Base-by-base conservation (phyloP, 2,329 filamentous ascomycete genomes). In the Chaetomiaceae sp. region DNA sequence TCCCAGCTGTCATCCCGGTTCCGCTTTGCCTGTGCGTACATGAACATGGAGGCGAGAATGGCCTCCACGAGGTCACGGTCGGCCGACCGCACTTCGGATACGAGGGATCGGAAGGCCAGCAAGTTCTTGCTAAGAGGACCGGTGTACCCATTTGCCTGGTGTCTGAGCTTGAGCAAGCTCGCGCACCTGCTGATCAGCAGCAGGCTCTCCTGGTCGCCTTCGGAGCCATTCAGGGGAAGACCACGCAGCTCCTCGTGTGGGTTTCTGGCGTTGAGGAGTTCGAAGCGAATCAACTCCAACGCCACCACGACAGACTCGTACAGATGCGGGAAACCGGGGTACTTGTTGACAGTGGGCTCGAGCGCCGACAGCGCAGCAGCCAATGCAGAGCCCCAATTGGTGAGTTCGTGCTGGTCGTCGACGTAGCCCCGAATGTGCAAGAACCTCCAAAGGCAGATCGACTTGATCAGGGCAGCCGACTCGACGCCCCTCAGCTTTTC, bases 51-150 rank as follows among this genome's bases (percentile, higher is more conserved):
- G 5, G 84, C 84, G 17, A 91, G 75, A 56, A 92, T 81, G 37
- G 89, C 86, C 69, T 99, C 93, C 13, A 93, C 73, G 31, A 97
- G 71, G 65, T 95, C 90, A 42, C 93, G 82, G 57, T 95, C 77
- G 30, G 84, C 82, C 57, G 86, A 82, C 34, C 91, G 86, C 20
- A 96, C 84, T 35, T 87, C 82, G 2, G 85, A 85, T 35, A 89
- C 83, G 51, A 97, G 76, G 1, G 89, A 91, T 54, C 89, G 87
- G 73, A 91, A 99, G 21, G 83, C 85, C 37, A 99, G 77, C 46
- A 96, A 76, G 59, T 92, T 90, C 68, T 93, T 86, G 74, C 90
- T 96, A 1, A 99, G 77, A 1, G 93, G 92, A 0, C 93, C 93
- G 2, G 92, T 96, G 69, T 96, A 99, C 25, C 93, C 93, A 60